Conservation (phyloP, 2,329 filamentous ascomycete genomes). For the Exophiala dermatitidis region DNA sequence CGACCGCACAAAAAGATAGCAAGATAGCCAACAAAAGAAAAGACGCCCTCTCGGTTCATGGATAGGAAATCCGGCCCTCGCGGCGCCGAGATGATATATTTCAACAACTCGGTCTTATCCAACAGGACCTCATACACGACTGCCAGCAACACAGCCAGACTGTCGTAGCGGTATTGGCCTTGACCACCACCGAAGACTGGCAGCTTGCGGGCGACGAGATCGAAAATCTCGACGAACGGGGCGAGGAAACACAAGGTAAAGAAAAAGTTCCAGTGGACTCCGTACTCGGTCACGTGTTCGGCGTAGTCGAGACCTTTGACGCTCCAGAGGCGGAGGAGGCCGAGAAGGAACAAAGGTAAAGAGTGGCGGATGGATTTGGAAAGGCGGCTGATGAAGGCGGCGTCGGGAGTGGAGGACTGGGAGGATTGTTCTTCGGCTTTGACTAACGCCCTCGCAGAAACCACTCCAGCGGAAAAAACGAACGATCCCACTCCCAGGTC, state of each 20-base stretch:
- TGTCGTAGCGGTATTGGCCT: constrained; percentile 50
- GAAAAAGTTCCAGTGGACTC: constrained; percentile 99
- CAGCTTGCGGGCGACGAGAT: constrained; percentile 55
- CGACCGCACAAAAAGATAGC: constrained; percentile 91
- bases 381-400: constrained; percentile 50
- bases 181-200: too few relatives aligned
- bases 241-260: constrained; percentile 87
- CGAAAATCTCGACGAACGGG: constrained; percentile 77
- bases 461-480: constrained; percentile 85
- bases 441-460: constrained; percentile 66
- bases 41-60: constrained; percentile 91
- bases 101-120: constrained; percentile 69
- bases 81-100: constrained; percentile 74
- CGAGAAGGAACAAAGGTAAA: constrained; percentile 71
- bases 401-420: constrained; percentile 14
- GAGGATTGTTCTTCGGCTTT: constrained; percentile 32
- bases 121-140: constrained; percentile 67
- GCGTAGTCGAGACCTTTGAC: constrained; percentile 95
- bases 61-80: constrained; percentile 67
- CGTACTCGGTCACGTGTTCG: constrained; percentile 95
- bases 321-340: constrained; percentile 71
- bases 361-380: constrained; percentile 67
- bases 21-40: constrained; percentile 87
- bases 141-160: constrained; percentile 65
- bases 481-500: constrained; percentile 96